Evolutionary conservation across 2,329 filamentous ascomycete genomes (phyloP), one percentile per base, ranked within the genome.

Genomic region (Hypoxylon sp.): DNA sequence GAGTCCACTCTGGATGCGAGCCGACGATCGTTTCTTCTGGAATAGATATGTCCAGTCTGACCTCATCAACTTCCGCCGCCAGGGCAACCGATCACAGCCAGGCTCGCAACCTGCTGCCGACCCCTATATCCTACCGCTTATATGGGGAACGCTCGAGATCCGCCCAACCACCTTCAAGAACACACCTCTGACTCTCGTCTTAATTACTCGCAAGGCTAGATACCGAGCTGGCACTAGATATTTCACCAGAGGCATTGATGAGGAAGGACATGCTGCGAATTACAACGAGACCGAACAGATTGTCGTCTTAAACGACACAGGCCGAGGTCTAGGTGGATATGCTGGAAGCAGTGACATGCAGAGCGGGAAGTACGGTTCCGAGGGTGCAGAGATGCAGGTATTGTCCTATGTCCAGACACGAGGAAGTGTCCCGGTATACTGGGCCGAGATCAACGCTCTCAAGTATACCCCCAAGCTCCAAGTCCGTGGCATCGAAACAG

Each of bases 1-100:
- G 14, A 83, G 86, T 60, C 94, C 96, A 11, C 82, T 98, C 63
- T 99, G 96, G 96, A 91, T 92, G 84, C 87, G 94, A 73, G 91
- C 95, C 70, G 96, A 99, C 80, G 94, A 98, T 78, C 93, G 96
- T 71, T 99, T 99, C 85, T 99, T 98, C 85, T 99, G 95, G 93
- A 99, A 99, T 81, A 91, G 91, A 70, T 97, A 97, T 79, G 87
- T 98, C 52, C 93, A 95, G 79, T 91, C 92, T 6, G 94, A 98
- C 76, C 82, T 99, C 64, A 97, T 98, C 75, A 90, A 97, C 78
- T 97, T 97, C 78, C 90, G 95, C 67, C 88, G 85, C 41, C 80
- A 76, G 36, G 89, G 88, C 48, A 86, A 86, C 43, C 83, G 91
- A 68, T 86, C 88, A 60, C 87, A 91, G 59, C 84, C 85, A 23